Conservation (phyloP, 1,284 basidiomycete species). For the Sanghuangporus weigelae region DNA sequence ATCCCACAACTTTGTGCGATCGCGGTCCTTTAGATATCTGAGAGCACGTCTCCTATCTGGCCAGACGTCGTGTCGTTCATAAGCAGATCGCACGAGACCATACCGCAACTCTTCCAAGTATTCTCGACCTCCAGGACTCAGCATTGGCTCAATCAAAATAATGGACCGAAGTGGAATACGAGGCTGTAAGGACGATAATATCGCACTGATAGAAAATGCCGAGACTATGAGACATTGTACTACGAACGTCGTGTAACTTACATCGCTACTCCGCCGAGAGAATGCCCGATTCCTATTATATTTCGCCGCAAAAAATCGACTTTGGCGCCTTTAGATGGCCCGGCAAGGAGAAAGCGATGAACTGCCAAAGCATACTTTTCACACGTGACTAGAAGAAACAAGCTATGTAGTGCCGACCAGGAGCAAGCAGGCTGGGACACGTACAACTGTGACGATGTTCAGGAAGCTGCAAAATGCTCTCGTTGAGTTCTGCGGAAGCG, state of each 20-base stretch:
- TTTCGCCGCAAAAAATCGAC: conserved; percentile 43
- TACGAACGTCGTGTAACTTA: conserved; percentile 27
- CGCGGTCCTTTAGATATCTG: conserved; percentile 29
- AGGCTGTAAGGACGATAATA: conserved; percentile 43
- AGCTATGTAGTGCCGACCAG: background rate
- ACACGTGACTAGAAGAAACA: conserved; percentile 45
- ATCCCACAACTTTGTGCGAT: conserved; percentile 40
- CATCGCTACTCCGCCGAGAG: conserved; percentile 57
- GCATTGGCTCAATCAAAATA: conserved; percentile 51
- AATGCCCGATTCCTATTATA: conserved; percentile 56
- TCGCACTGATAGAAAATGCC: conserved; percentile 33
- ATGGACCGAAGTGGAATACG: conserved; percentile 38
- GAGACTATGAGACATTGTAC: conserved; percentile 6
- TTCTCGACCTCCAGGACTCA: conserved; percentile 41
- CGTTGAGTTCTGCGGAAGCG: conserved; percentile 38
- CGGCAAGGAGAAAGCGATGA: conserved; percentile 45
- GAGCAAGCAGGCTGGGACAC: conserved; percentile 19
- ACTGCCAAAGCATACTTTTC: conserved; percentile 50
- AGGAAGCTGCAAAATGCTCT: conserved; percentile 31
- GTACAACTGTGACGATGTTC: conserved; percentile 40
- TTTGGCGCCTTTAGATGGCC: conserved; percentile 30
- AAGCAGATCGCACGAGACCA: conserved; percentile 38
- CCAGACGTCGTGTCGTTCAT: conserved; percentile 46
- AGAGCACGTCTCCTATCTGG: conserved; percentile 36
- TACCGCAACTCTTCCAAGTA: conserved; percentile 35